Evolutionary conservation across 2,329 filamentous ascomycete genomes (phyloP), one percentile per base, ranked within the genome.

Genomic region (Tolypocladium endophyticum): DNA sequence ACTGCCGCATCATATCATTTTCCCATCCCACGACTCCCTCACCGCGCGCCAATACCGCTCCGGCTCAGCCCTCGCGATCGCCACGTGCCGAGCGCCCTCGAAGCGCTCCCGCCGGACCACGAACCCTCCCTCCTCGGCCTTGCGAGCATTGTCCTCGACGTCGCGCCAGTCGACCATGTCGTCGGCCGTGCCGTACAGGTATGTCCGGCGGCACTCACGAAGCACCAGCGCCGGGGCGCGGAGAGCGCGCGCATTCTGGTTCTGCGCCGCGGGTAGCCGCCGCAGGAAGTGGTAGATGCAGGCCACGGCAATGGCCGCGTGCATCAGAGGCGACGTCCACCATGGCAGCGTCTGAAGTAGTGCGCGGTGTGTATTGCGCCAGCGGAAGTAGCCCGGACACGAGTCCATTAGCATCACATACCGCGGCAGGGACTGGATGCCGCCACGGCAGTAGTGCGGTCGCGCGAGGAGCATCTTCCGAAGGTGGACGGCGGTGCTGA

Each of bases 101-200:
- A 84, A 84, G 63, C 68, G 66, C 64, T 82, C 81, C 62, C 70
- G 66, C 55, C 73, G 69, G 2, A 82, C 76, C 4, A 59, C 58
- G 45, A 78, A 76, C 2, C 78, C 79, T 11, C 64, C 70, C 8
- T 63, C 61, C 36, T 58, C 64, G 0, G 81, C 79, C 52, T 76
- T 70, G 3, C 61, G 66, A 0, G 77, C 79, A 63, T 84, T 80
- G 50, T 64, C 60, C 67, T 83, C 79, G 5, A 85, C 73, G 60
- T 82, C 75, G 9, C 61, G 64, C 67, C 71, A 77, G 2, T 72
- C 68, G 6, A 85, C 77, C 62, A 83, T 72, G 41, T 64, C 61
- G 65, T 85, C 82, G 1, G 68, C 74, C 41, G 74, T 71, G 14
- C 79, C 77, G 61, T 83, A 85, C 23, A 84, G 62, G 62, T 84